These are phyloP conservation scores for Pelargonium citronellum DNA, from an alignment of 441 rosid genomes.

Conservation along the genomic window DNA sequence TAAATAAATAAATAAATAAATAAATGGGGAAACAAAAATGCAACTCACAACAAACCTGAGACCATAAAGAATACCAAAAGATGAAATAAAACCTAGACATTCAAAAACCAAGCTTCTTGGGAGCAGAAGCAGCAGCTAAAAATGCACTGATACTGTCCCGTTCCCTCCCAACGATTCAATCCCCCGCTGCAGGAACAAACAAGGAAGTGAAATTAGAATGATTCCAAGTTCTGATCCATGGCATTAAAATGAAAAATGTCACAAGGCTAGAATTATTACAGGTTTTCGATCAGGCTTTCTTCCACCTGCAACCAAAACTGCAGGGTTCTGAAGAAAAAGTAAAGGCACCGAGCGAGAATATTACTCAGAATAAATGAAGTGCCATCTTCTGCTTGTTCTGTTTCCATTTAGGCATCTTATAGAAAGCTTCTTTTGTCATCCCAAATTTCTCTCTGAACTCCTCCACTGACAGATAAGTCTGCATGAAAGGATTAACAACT, in stretches of 20 bases:
- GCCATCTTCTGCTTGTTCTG: conserved; percentile 96
- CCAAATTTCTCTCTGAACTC: conserved; percentile 94
- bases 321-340: conserved; percentile 26
- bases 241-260: neutral
- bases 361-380: conserved; percentile 60
- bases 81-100: conserved; percentile 24
- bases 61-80: conserved; percentile 38
- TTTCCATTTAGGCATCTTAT: conserved; percentile 93
- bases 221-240: neutral
- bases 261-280: conserved; percentile 21
- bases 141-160: conserved; percentile 77
- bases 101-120: conserved; percentile 44
- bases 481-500: conserved; percentile 27
- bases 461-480: conserved; percentile 69
- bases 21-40: conserved; percentile 28
- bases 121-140: conserved; percentile 75
- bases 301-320: conserved; percentile 30
- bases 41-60: conserved; percentile 44
- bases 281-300: conserved; percentile 32
- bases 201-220: conserved; percentile 13
- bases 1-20: conserved; percentile 5
- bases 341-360: neutral
- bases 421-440: conserved; percentile 73
- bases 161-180: conserved; percentile 32
- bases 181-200: conserved; percentile 28